Evolutionary conservation across 1,284 basidiomycete genomes (phyloP), one percentile per base, ranked within the genome.

Genomic region (Ustilago lituana): DNA sequence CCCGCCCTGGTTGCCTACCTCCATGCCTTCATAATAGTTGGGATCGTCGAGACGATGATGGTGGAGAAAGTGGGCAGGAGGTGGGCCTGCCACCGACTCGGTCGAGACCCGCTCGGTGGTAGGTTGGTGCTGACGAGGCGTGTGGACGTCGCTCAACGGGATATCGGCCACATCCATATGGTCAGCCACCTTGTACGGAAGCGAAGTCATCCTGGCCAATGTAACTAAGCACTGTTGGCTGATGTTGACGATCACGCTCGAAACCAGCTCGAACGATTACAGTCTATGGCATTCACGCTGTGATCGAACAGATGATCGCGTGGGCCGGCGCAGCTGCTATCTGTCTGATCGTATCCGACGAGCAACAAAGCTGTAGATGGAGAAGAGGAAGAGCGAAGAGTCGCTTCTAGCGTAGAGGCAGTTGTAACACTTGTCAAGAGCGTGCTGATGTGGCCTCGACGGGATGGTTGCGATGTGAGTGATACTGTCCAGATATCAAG

Each of bases 31-130:
- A 26, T 57, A 73, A 41, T 49, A 76, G 52, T 70, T 29, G 12
- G 63, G 46, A 27, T 76, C 76, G 37, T 61, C 52, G 24, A 39
- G 17, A 29, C 57, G 61, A 23, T 71, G 74, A 7, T 58, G 52
- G 36, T 74, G 74, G 6, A 65, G 35, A 36, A 70, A 65, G 26
- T 76, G 76, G 11, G 73, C 59, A 2, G 73, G 76, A 37, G 74
- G 56, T 19, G 55, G 37, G 8, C 37, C 48, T 11, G 35, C 36
- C 37, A 55, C 15, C 5, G 72, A 65, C 10, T 53, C 62, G 2
- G 22, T 31, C 1, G 44, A 29, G 11, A 29, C 31, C 19, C 27
- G 32, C 10, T 31, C 43, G 4, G 26, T 15, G 24, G 44, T 23
- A 9, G 31, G 24, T 8, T 49, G 54, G 5, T 46, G 52, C 22